Evolutionary conservation across 768 basidiomycete genomes (phyloP).

Genomic region (Suillus brevipes): DNA sequence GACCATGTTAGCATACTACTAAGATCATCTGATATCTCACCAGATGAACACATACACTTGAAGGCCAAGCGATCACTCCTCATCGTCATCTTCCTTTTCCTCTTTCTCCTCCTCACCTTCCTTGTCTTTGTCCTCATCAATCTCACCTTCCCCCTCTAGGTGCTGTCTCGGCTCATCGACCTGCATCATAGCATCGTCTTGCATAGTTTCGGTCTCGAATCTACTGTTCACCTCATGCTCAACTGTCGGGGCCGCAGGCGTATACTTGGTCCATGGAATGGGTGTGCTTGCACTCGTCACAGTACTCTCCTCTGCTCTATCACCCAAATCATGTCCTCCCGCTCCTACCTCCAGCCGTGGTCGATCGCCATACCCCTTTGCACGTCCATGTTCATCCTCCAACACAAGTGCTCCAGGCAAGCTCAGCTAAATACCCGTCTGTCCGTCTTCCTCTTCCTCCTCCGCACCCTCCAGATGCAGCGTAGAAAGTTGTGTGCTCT

Average conservation of each 20-base stretch:
- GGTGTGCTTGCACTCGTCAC: constrained; percentile 14
- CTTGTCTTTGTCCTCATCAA: constrained; percentile 14
- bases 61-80: no score
- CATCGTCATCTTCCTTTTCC: constrained; percentile 28
- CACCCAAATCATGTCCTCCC: constrained; percentile 7
- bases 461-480: constrained; percentile 19
- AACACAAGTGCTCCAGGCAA: constrained; percentile 53
- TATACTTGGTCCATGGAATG: constrained; percentile 31
- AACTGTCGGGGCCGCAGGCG: constrained; percentile 19
- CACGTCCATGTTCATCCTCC: constrained; percentile 27
- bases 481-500: constrained; percentile 26
- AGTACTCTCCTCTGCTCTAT: constrained; percentile 9
- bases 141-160: constrained; percentile 8
- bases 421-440: constrained; percentile 68
- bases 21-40: no score
- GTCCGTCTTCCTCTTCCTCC: constrained; percentile 55
- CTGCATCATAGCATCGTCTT: not conserved
- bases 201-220: not conserved
- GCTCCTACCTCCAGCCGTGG: not conserved
- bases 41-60: no score
- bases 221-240: not conserved
- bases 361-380: constrained; percentile 18
- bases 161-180: not conserved
- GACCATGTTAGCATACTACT: no score
- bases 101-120: constrained; percentile 24